These are phyloP conservation scores for Corylus americana DNA, from an alignment of 306 rosid genomes.

Conservation along the genomic window DNA sequence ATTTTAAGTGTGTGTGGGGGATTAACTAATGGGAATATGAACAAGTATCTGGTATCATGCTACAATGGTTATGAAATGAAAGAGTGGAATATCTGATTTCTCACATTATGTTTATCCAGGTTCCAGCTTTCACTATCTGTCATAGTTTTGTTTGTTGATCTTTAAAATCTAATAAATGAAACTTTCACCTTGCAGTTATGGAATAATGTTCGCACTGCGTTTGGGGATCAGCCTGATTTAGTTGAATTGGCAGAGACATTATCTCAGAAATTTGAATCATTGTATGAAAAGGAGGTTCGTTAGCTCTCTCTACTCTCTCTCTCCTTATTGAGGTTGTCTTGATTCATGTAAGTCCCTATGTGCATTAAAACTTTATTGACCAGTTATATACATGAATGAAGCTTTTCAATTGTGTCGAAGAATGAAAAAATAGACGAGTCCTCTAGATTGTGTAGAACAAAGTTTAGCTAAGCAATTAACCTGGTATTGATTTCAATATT, in stretches of 20 bases:
- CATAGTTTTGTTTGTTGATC: neutral
- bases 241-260: conserved; percentile 81
- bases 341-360: conserved; percentile 4
- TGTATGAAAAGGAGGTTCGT: conserved; percentile 78
- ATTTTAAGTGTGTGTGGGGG: neutral
- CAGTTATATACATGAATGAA: conserved; percentile 4
- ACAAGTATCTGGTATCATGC: neutral
- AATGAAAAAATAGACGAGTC: neutral
- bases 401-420: conserved; percentile 21
- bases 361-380: conserved; percentile 4
- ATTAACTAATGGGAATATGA: neutral
- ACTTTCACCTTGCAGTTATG: conserved; percentile 71
- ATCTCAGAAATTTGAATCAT: conserved; percentile 66
- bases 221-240: conserved; percentile 84
- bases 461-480: neutral
- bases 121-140: neutral
- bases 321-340: neutral
- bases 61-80: neutral
- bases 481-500: neutral
- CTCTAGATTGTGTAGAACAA: neutral
- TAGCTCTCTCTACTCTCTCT: conserved; percentile 11
- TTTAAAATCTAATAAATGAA: conserved; percentile 21
- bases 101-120: neutral
- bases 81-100: neutral
- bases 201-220: conserved; percentile 80